Conservation (phyloP, 345 rosid genomes). For the Gossypium longicalyx region DNA sequence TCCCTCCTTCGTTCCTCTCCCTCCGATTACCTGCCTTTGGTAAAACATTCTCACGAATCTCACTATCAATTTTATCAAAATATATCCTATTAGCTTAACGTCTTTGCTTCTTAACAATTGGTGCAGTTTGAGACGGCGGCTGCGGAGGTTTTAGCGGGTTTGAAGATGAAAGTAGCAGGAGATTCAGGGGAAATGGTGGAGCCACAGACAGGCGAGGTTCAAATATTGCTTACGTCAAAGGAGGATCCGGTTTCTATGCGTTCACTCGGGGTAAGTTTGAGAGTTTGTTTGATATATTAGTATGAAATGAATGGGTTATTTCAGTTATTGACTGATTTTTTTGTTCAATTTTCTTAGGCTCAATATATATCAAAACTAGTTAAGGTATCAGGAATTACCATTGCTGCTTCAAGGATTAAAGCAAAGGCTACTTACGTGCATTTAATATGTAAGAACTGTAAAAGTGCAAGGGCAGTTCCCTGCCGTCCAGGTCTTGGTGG, state of each 20-base stretch:
- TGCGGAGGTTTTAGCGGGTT: conserved; percentile 71
- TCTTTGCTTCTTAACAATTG: background rate
- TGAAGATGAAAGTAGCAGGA: conserved; percentile 67
- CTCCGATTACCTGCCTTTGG: conserved; percentile 75
- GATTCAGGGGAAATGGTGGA: conserved; percentile 87
- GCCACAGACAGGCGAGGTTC: conserved; percentile 57
- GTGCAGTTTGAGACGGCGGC: conserved; percentile 89
- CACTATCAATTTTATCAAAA: background rate
- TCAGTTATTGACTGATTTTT: background rate
- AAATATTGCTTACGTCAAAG: conserved; percentile 73
- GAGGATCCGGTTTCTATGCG: conserved; percentile 86
- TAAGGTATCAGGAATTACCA: conserved; percentile 86
- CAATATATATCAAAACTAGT: conserved; percentile 78
- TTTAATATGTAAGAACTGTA: conserved; percentile 86
- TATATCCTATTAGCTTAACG: background rate
- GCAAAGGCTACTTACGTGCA: conserved; percentile 91
- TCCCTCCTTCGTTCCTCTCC: conserved; percentile 76
- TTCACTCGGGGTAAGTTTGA: conserved; percentile 65
- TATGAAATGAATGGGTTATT: background rate
- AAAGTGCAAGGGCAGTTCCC: conserved; percentile 61
- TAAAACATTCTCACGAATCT: conserved; percentile 12
- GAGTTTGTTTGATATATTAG: background rate
- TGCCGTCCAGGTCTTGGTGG: conserved; percentile 98
- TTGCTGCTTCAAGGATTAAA: conserved; percentile 93
- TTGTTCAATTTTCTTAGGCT: conserved; percentile 40